Base-by-base conservation (phyloP, 768 basidiomycete species). In the Boletus pseudopeckii region DNA sequence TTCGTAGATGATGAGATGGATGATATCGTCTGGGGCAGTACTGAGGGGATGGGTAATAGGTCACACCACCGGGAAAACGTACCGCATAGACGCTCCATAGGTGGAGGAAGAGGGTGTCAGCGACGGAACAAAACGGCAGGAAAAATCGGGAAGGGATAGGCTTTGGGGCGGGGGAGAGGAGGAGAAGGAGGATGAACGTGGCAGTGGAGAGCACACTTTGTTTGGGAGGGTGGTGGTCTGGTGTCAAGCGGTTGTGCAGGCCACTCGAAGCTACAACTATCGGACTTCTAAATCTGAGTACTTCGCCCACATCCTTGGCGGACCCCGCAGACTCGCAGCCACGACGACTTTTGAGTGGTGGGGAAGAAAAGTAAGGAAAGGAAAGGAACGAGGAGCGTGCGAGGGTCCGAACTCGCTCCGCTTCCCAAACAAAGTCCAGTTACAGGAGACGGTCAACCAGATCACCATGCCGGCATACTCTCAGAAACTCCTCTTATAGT, bases 1-100 rank as follows among this genome's bases (percentile, higher is more conserved):
- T 64, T 88, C 83, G 71, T 82, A 86, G 68, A 90, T 80, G 66
- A 91, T 77, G 57, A 88, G 72, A 67, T 86, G 84, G 38, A 91
- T 72, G 58, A 91, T 74, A 73, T 91, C 88, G 65, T 77, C 78
- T 80, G 49, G 22, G 37, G 6, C 20, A 34, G 43, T 14, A 20
- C 30, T 60, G 54, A 65, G 59, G 45, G 15, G 50, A 48, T 33
- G 48, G 37, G 57, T 17, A 14, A 52, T 8, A 33, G 49, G 37
- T 51, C 43, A 51, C 34, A 54, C 37, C 14, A 52, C 40, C 44
- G 52, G 48, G 44, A 56, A 57, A 59, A 76, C 84, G 56, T 63
- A 87, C 85, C 84, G 59, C 84, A 86, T 48, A 87, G 78, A 63
- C 80, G 82, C 62, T 87, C 77, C 83, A 86, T 86, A 59, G 62